phyloP scores from a whole-genome alignment of 1,139 yeast species.

The Saccharomycopsis hybrid region DNA sequence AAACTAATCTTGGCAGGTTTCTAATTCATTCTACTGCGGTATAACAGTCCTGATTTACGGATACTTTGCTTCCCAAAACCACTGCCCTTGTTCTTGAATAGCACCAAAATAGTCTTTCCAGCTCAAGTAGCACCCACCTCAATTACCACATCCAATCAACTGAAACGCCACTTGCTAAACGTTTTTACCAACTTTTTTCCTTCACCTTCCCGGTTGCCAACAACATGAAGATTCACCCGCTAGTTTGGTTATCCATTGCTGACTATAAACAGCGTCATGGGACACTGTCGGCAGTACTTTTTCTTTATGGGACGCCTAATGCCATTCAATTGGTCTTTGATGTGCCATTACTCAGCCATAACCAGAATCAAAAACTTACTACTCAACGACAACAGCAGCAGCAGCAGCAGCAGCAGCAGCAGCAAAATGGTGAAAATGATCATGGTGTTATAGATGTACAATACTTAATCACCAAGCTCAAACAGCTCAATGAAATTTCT shows the following conservation, averaged over 20 bases:
- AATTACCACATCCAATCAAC: too few species aligned
- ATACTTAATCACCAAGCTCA: constrained; percentile 5
- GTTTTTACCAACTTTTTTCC: neutral
- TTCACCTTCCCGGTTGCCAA: too few species aligned
- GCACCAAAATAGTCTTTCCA: too few species aligned
- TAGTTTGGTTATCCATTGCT: constrained; percentile 10
- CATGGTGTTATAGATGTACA: neutral
- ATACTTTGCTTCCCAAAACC: too few species aligned
- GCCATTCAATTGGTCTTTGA: constrained; percentile 1
- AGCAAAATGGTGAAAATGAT: neutral
- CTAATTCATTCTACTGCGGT: too few species aligned
- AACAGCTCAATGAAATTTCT: neutral
- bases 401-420: too few species aligned
- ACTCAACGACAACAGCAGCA: too few species aligned
- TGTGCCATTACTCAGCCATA: constrained; percentile 1
- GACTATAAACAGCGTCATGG: constrained; percentile 9
- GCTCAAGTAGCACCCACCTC: too few species aligned
- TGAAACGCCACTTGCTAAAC: neutral
- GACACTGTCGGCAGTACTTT: neutral
- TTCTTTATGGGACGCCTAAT: too few species aligned
- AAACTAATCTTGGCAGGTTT: too few species aligned
- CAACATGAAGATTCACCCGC: constrained; percentile 12
- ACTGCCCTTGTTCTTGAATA: neutral
- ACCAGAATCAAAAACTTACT: neutral
- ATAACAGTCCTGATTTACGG: too few species aligned